Evolutionary conservation across 208 protist genomes (phyloP).

Genomic region (Giardia muris): DNA sequence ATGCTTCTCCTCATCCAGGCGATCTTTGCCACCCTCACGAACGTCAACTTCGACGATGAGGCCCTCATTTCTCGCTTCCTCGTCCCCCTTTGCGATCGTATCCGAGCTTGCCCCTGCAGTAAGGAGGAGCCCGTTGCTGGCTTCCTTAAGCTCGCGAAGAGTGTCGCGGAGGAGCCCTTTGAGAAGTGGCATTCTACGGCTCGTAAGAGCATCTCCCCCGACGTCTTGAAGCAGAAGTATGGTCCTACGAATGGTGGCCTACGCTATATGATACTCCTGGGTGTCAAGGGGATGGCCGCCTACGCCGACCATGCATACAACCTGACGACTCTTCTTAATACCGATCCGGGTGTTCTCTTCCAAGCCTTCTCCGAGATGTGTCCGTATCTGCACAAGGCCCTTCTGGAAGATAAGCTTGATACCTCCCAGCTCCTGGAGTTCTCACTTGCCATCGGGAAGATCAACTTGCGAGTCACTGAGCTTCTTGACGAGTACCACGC

Average conservation of each 20-base stretch:
- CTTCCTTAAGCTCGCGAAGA: background rate
- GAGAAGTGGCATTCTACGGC: background rate
- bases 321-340: background rate
- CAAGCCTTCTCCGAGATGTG: background rate
- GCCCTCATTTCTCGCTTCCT: background rate
- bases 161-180: background rate
- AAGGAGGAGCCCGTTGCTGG: background rate
- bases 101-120: background rate
- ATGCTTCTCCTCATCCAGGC: background rate
- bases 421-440: background rate
- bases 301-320: slow-evolving; percentile 13
- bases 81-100: background rate
- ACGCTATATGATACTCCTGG: background rate
- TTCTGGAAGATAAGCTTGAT: background rate
- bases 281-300: slow-evolving; percentile 22
- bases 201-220: background rate
- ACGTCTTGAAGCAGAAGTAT: background rate
- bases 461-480: background rate
- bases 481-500: slow-evolving; percentile 17
- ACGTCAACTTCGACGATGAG: slow-evolving; percentile 53
- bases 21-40: slow-evolving; percentile 56
- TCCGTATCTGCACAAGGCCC: background rate
- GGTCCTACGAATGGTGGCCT: background rate
- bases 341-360: background rate
- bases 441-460: background rate